Evolutionary conservation across 73 alveolate genomes (phyloP).

Genomic region (Loxodes magnus): DNA sequence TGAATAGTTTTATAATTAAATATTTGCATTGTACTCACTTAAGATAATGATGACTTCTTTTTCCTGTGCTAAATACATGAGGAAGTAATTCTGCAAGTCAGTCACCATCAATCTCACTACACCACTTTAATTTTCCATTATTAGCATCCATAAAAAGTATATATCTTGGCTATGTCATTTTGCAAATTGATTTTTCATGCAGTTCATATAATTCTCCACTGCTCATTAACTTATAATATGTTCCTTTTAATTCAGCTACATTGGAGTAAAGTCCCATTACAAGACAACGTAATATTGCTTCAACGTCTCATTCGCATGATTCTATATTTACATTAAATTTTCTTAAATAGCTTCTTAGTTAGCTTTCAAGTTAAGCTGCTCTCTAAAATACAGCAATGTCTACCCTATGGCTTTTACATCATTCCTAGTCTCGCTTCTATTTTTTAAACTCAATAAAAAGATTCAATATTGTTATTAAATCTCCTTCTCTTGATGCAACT

Average conservation of each 20-base stretch:
- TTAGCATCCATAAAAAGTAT: constrained; percentile 73
- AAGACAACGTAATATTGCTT: constrained; percentile 72
- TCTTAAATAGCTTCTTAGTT: constrained; percentile 48
- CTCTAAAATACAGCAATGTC: constrained; percentile 24
- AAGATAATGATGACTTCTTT: too few relatives aligned
- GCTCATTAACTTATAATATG: constrained; percentile 75
- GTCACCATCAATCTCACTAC: constrained; percentile 76
- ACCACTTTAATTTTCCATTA: constrained; percentile 62
- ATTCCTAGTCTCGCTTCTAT: constrained; percentile 53
- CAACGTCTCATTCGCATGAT: constrained; percentile 80
- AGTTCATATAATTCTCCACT: constrained; percentile 67
- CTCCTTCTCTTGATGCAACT: constrained; percentile 88
- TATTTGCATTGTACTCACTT: too few relatives aligned
- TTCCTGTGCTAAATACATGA: too few relatives aligned
- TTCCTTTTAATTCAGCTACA: constrained; percentile 72
- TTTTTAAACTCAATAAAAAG: constrained; percentile 48
- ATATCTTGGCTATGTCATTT: constrained; percentile 83
- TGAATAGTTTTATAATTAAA: too few relatives aligned
- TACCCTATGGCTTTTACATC: constrained; percentile 54
- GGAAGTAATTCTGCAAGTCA: constrained; percentile 88
- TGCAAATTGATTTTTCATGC: constrained; percentile 84
- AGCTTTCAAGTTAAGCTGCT: constrained; percentile 54
- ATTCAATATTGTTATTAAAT: constrained; percentile 72
- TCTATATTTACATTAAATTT: constrained; percentile 43
- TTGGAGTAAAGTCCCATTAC: constrained; percentile 83